A percentile compares a stretch with the other conserved stretches of the same genome.
Conservation (phyloP, 2,329 filamentous ascomycete species). For the Diaporthe velutina region DNA sequence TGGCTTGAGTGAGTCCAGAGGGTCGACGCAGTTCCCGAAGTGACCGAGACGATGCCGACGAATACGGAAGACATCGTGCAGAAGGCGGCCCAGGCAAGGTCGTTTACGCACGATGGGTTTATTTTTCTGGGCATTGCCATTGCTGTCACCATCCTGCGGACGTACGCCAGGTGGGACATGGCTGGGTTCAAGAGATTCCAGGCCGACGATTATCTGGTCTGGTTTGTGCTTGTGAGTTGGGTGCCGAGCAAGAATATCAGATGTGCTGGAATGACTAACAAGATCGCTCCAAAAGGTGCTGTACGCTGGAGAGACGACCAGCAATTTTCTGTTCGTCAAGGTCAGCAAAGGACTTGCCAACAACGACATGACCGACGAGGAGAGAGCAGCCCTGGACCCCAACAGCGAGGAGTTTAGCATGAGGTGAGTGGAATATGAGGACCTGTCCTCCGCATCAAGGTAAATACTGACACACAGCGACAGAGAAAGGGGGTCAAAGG, state of each 20-base stretch:
- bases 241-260: constrained; percentile 9
- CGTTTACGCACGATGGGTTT: constrained; percentile 52
- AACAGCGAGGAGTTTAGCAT: constrained; percentile 56
- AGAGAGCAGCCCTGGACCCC: constrained; percentile 57
- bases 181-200: constrained; percentile 49
- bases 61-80: background rate
- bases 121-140: constrained; percentile 52
- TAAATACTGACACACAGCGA: constrained; percentile 43
- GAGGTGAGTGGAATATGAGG: constrained; percentile 17
- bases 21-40: background rate
- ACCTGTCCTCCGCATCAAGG: background rate
- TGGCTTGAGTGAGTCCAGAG: constrained; percentile 3
- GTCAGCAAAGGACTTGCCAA: constrained; percentile 62
- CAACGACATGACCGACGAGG: constrained; percentile 65
- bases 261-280: constrained; percentile 35
- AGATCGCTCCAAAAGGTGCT: constrained; percentile 54
- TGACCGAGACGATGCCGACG: constrained; percentile 17
- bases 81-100: constrained; percentile 17
- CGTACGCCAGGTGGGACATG: constrained; percentile 50
- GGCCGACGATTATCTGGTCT: constrained; percentile 53
- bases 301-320: constrained; percentile 62
- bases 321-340: constrained; percentile 62
- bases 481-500: constrained; percentile 64
- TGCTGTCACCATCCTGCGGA: constrained; percentile 51
- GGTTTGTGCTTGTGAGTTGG: constrained; percentile 51